phyloP scores from a whole-genome alignment of 228 moss, liverwort and hornwort genomes.

The Sphagnum fallax region DNA sequence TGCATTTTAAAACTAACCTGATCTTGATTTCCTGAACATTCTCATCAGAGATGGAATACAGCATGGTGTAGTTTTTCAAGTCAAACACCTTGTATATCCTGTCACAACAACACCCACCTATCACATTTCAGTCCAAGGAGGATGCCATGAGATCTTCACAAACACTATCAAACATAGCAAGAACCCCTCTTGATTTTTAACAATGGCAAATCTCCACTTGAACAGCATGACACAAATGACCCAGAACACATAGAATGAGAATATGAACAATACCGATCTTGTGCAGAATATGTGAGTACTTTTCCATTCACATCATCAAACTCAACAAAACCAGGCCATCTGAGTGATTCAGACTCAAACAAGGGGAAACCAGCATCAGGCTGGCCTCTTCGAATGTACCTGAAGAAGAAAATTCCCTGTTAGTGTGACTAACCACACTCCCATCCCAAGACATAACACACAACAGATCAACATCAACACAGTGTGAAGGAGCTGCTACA shows the following conservation, averaged over 20 bases:
- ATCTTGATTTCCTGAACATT: slow-evolving; percentile 98
- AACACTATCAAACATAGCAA: too few species aligned
- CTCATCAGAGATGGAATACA: slow-evolving; percentile 92
- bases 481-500: too few species aligned
- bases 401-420: slow-evolving; percentile 4
- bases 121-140: too few species aligned
- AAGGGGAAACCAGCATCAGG: slow-evolving; percentile 94
- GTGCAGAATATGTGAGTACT: slow-evolving; percentile 94
- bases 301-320: slow-evolving; percentile 98
- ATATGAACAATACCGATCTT: slow-evolving; percentile 38
- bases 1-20: slow-evolving; percentile 28
- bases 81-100: slow-evolving; percentile 99
- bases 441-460: too few species aligned
- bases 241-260: too few species aligned
- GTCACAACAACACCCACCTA: slow-evolving; percentile 4
- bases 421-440: too few species aligned
- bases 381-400: slow-evolving; percentile 86
- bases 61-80: slow-evolving; percentile 92
- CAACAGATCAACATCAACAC: too few species aligned
- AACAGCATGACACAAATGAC: too few species aligned
- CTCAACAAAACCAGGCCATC: slow-evolving; percentile 98
- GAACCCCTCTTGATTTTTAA: too few species aligned
- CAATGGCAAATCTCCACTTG: too few species aligned
- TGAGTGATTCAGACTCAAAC: slow-evolving; percentile 86
- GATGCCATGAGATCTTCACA: too few species aligned